Evolutionary conservation across 163 green algal species (phyloP), one percentile per base, ranked within the genome.

Genomic region (Botryococcus braunii): DNA sequence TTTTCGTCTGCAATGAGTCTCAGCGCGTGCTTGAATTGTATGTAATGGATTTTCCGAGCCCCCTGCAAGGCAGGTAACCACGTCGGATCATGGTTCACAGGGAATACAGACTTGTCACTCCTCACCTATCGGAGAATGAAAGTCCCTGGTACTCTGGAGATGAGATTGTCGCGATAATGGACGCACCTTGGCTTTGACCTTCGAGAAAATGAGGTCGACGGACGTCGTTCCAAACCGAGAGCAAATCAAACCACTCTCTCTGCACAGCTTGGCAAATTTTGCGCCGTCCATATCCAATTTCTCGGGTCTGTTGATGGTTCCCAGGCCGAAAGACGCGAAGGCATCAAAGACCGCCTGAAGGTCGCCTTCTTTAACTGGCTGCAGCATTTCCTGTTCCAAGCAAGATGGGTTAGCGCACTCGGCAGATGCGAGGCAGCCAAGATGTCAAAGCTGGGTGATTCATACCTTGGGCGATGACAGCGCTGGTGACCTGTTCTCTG

Each of bases 201-300:
- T 76, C 57, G 55, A 67, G 69, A 79, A 82, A 35, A 74, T 67
- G 27, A 82, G 62, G 57, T 82, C 76, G 1, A 77, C 69, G 8
- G 61, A n/a, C 25, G 68, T 75, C 36, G 40, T 39, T 46, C 41
- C 79, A 25, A 82, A 55, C 27, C 47, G 61, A 29, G 48, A 50
- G 39, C 66, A 65, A 40, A 75, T 39, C 59, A 79, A 56, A 11
- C 70, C 69, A 27, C 59, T 72, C 13, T 84, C 78, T 8, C 78
- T 69, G 23, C 73, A 72, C 72, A 85, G 69, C 76, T 85, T 85
- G 21, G 68, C 71, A 66, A 79, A 80, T 23, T 69, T 60, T 5
- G 66, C 32, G 11, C 62, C 63, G 40, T 79, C 79, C 75, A 85
- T 79, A 43, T 74, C 72, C 7, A 60, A 47, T 27, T 39, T n/a